Evolutionary conservation across 2,329 filamentous ascomycete species (phyloP).

Genomic region (Mollisiaceae sp.): DNA sequence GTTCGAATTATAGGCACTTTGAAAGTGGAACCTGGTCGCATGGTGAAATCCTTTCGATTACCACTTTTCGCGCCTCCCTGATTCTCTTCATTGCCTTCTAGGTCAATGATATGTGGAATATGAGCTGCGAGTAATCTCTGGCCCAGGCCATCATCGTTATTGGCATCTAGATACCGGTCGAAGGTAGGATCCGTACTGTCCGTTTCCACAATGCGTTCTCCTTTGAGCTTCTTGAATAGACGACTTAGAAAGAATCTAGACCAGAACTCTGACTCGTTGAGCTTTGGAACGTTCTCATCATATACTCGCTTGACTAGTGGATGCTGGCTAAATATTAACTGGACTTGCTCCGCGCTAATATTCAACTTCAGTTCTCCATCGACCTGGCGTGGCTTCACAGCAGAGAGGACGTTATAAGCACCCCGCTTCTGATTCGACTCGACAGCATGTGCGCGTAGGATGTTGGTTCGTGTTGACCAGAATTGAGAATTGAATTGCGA

Average conservation of each 20-base stretch:
- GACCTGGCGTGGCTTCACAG: constrained; percentile 80
- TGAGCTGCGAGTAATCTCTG: constrained; percentile 64
- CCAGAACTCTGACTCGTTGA: constrained; percentile 86
- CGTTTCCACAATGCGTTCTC: constrained; percentile 80
- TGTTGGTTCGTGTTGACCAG: constrained; percentile 86
- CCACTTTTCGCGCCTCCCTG: constrained; percentile 81
- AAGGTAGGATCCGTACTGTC: constrained; percentile 80
- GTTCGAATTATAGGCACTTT: constrained; percentile 90
- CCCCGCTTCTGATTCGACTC: constrained; percentile 86
- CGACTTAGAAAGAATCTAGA: constrained; percentile 90
- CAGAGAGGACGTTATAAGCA: constrained; percentile 91
- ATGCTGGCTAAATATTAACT: constrained; percentile 91
- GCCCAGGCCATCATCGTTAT: constrained; percentile 62
- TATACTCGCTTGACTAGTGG: constrained; percentile 89
- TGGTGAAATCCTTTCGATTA: constrained; percentile 87
- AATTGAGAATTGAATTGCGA: constrained; percentile 89
- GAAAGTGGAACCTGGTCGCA: constrained; percentile 75
- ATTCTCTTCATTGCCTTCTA: constrained; percentile 95
- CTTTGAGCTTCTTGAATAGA: constrained; percentile 88
- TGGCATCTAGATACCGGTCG: constrained; percentile 81
- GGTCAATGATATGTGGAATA: constrained; percentile 87
- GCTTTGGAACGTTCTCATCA: constrained; percentile 86
- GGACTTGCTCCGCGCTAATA: constrained; percentile 89
- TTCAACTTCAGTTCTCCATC: constrained; percentile 79
- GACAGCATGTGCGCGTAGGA: constrained; percentile 88